Evolutionary conservation across 495 filamentous ascomycete genomes (phyloP), one percentile per base, ranked within the genome.

Genomic region (Cladorrhinum samala): DNA sequence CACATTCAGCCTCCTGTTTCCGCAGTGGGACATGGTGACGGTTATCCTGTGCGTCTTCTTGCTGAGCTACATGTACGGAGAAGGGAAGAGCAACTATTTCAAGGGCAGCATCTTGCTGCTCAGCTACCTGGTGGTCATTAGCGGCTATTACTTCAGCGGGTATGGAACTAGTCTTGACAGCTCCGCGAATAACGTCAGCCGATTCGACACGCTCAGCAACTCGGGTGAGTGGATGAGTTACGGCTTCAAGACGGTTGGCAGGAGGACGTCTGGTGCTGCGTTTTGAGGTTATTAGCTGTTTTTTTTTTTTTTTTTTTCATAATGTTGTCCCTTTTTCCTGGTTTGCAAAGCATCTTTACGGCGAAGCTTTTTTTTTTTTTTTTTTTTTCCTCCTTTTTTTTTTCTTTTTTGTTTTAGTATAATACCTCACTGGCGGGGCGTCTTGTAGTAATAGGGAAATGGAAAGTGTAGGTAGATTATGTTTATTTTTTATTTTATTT

Each of bases 1-100:
- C 64, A 92, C 88, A 3, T 99, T 99, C 68, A 91, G 81, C 42
- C 80, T 99, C 4, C 89, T 99, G 19, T 99, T 99, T 72, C 94
- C 93, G 7, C 93, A 97, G 66, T 99, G 93, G 93, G 93, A 99
- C 64, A 91, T 99, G 87, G 84, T 96, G 36, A 95, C 90, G 23
- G 92, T 97, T 38, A 96, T 96, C 50, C 79, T 99, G 45, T 97
- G 94, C 65, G 92, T 99, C 27, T 97, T 99, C 76, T 73, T 99
- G 36, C 79, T 99, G 37, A 94, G 89, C 50, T 95, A 97, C 70
- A 92, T 99, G 77, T 95, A 97, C 55, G 91, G 94, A 53, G 93
- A 99, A 71, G 93, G 93, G 45, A 99, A 99, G 79, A 89, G 87
- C 71, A 90, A 90, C 67, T 90, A 90, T 70, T 90, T 90, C 80